These are phyloP conservation scores for Hypoxylon rubiginosum DNA, from an alignment of 2,329 filamentous ascomycete species.

Conservation along the genomic window DNA sequence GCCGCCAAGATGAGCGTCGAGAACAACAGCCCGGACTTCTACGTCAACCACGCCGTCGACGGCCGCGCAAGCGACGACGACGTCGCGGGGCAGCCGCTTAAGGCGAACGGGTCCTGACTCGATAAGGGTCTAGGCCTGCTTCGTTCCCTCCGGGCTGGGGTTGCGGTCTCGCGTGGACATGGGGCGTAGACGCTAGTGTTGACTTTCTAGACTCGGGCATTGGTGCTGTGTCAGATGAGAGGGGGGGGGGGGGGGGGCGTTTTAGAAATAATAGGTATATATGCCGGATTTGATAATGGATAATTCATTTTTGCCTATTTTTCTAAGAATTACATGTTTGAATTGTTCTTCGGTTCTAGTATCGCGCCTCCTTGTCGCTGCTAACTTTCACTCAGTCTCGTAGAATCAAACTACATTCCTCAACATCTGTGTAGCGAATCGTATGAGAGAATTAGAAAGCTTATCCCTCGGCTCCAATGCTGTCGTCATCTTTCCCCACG, in stretches of 20 bases:
- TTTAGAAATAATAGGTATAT: neutral
- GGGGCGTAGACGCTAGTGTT: neutral
- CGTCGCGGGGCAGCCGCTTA: slow-evolving; percentile 28
- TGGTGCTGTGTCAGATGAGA: slow-evolving; percentile 5
- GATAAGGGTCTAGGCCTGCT: neutral
- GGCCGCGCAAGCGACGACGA: slow-evolving; percentile 23
- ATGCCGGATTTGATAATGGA: neutral
- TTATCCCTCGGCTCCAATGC: neutral
- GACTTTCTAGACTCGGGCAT: neutral
- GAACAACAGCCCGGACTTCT: slow-evolving; percentile 58
- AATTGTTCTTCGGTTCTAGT: neutral
- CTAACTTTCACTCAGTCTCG: neutral
- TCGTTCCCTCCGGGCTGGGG: neutral
- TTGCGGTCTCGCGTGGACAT: neutral
- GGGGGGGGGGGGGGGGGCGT: neutral
- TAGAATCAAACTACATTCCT: neutral
- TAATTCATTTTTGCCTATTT: neutral
- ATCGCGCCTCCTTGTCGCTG: neutral
- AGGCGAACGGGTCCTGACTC: slow-evolving; percentile 1
- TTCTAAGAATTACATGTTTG: neutral
- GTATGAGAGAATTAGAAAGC: no score
- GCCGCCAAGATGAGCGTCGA: slow-evolving; percentile 58
- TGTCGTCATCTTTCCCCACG: slow-evolving; percentile 14
- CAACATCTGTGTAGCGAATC: no score
- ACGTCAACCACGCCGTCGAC: slow-evolving; percentile 49